These are phyloP conservation scores for Picea sitchensis DNA, from an alignment of 75 land plant species.

Conservation along the genomic window DNA sequence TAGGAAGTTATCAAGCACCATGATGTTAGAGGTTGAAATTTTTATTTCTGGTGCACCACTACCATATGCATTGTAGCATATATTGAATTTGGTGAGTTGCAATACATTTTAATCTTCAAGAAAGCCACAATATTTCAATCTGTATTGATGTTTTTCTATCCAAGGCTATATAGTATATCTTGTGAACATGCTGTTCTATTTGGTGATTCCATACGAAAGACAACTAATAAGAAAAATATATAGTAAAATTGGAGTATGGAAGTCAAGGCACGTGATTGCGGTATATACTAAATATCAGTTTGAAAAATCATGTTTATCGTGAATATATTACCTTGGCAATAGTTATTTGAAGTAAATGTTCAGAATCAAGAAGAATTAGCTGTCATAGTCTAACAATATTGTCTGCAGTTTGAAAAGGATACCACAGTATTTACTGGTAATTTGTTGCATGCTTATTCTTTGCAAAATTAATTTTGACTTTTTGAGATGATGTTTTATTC, in stretches of 20 bases:
- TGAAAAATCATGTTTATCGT: too few relatives aligned
- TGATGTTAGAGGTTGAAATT: neutral
- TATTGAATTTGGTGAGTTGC: neutral
- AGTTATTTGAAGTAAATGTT: too few relatives aligned
- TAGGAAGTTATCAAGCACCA: neutral
- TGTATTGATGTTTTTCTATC: neutral
- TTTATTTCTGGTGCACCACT: neutral
- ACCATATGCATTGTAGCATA: neutral
- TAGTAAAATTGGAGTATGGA: neutral
- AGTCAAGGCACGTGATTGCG: neutral
- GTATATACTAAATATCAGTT: too few relatives aligned
- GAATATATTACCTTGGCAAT: too few relatives aligned
- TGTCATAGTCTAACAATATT: neutral
- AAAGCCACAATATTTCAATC: neutral
- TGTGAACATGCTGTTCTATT: neutral
- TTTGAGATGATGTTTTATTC: conserved; percentile 5
- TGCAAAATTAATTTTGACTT: neutral
- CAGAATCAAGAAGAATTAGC: too few relatives aligned
- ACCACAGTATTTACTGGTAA: neutral
- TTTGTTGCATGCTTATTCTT: neutral
- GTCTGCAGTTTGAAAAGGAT: neutral
- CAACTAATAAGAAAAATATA: neutral
- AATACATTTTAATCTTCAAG: neutral
- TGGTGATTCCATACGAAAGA: neutral
- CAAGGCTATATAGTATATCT: neutral